Conservation (phyloP, 495 filamentous ascomycete species). For the Rhypophila decipiens region DNA sequence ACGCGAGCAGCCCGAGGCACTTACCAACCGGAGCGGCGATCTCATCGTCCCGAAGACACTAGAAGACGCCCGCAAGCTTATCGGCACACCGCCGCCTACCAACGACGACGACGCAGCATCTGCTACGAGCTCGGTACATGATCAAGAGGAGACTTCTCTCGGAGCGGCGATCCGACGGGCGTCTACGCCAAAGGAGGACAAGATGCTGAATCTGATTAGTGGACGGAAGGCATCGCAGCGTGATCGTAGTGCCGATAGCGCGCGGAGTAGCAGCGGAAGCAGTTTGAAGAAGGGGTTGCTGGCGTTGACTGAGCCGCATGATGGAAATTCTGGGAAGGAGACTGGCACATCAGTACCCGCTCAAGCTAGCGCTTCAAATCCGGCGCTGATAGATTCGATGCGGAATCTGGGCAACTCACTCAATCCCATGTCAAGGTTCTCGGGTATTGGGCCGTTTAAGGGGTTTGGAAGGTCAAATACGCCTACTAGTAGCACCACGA, state of each 20-base stretch:
- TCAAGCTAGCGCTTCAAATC: slow-evolving; percentile 37
- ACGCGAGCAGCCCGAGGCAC: slow-evolving; percentile 54
- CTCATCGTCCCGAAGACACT: slow-evolving; percentile 74
- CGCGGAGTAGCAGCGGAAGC: slow-evolving; percentile 50
- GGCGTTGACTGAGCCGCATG: slow-evolving; percentile 24
- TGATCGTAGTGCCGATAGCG: slow-evolving; percentile 72
- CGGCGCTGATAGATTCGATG: slow-evolving; percentile 69
- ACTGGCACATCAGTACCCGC: slow-evolving; percentile 5
- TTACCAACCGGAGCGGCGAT: slow-evolving; percentile 26
- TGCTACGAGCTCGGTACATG: slow-evolving; percentile 41
- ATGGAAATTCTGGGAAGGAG: slow-evolving; percentile 27
- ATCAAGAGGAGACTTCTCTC: slow-evolving; percentile 24
- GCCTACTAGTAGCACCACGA: too few species aligned
- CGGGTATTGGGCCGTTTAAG: slow-evolving; percentile 61
- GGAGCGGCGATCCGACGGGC: slow-evolving; percentile 21
- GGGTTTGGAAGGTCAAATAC: slow-evolving; percentile 68
- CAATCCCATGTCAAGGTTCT: slow-evolving; percentile 76
- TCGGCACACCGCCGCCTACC: slow-evolving; percentile 57
- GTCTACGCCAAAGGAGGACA: slow-evolving; percentile 44
- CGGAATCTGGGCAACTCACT: slow-evolving; percentile 75
- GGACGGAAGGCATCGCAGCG: slow-evolving; percentile 54
- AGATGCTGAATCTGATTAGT: slow-evolving; percentile 55
- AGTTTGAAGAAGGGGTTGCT: slow-evolving; percentile 30
- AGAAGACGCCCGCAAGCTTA: slow-evolving; percentile 83
- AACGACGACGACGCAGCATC: slow-evolving; percentile 44